Evolutionary conservation across 192 early-diverging fungal genomes (phyloP), one percentile per base, ranked within the genome.

Genomic region (Allomyces arbusculus): DNA sequence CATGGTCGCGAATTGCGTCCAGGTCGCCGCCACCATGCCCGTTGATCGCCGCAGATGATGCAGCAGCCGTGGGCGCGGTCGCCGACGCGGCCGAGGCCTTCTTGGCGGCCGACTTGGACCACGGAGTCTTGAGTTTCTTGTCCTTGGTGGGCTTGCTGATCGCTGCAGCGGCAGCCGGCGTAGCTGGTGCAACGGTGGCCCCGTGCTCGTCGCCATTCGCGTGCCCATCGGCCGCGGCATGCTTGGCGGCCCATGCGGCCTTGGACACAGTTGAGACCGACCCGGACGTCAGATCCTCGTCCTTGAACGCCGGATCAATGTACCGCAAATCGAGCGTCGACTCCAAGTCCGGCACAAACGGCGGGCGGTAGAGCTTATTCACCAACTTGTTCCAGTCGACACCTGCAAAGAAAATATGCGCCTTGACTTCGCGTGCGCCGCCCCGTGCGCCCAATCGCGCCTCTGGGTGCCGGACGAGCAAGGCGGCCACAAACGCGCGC

Each of bases 381-480:
- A 78, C 73, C 23, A 88, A 75, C 63, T 79, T 78, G 23, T 73
- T 69, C 86, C 86, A 88, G 68, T 88, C 84, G 26, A 87, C 73
- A 10, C 73, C 77, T 20, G 70, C 65, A 70, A 87, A 86, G 66
- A 82, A 88, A 24, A 76, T 74, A 65, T 88, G 86, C 23, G 76
- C 71, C 68, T 81, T 80, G 69, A 88, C 75, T 23, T 80, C 82
- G 22, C 74, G 71, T 0, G 84, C 81, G 61, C 80, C 85, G 10
- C 80, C 81, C 40, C 71, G 64, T 40, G 33, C 33, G 16, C 86
- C 86, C 55, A 88, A 77, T 4, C 86, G 78, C 25, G 63, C 66
- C 62, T 73, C 65, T 2, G 86, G 86, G 40, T 87, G 82, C 24
- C 85, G 79, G n/a, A 82, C 79, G 1, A 87, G 71, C 11, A 88